A percentile compares a stretch with the other conserved stretches of the same genome.
Conservation (phyloP, 2,329 filamentous ascomycete species). For the Aspergillus brunneoviolaceus region DNA sequence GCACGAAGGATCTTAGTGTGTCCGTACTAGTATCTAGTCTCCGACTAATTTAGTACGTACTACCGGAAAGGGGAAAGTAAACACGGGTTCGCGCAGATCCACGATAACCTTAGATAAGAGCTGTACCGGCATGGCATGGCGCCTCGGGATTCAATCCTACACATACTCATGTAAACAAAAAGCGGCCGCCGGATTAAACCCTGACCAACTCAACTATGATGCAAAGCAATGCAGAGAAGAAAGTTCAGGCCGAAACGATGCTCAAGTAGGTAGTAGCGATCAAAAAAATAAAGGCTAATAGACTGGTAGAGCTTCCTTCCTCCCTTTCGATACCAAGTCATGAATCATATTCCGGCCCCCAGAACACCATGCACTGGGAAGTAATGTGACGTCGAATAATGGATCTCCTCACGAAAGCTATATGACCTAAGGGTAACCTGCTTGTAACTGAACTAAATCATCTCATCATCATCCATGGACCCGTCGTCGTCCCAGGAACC, state of each 20-base stretch:
- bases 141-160: too few relatives aligned
- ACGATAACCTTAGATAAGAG: conserved; percentile 9
- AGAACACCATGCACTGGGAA: not conserved
- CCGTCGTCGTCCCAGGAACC: conserved; percentile 10
- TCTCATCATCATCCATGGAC: conserved; percentile 38
- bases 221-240: too few relatives aligned
- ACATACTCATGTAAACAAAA: too few relatives aligned
- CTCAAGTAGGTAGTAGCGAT: too few relatives aligned
- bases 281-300: too few relatives aligned
- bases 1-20: not conserved
- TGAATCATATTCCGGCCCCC: too few relatives aligned
- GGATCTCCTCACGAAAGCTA: too few relatives aligned
- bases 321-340: too few relatives aligned
- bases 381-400: too few relatives aligned
- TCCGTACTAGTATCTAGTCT: not conserved
- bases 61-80: not conserved
- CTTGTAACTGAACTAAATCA: conserved; percentile 19
- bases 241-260: too few relatives aligned
- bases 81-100: conserved; percentile 3
- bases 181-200: not conserved
- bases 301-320: too few relatives aligned
- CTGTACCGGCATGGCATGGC: not conserved
- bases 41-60: not conserved
- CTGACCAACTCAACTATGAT: not conserved
- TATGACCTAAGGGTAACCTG: not conserved